Evolutionary conservation across 129 eudicot species (phyloP), one percentile per base, ranked within the genome.

Genomic region (Logfia minima): DNA sequence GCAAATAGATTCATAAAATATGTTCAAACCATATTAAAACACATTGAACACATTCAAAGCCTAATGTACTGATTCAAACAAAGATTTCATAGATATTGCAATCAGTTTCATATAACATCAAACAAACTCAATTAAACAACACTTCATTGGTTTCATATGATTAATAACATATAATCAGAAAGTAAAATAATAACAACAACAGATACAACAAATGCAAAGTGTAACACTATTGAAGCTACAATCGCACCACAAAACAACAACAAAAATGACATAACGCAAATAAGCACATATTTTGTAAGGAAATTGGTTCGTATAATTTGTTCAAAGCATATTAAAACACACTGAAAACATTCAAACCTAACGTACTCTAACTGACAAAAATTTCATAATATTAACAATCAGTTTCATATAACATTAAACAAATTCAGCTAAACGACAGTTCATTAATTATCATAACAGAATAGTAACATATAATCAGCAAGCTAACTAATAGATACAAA

Each of bases 301-400:
- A n/a, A 37, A 62, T 48, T 14, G 55, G 14, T 48, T 48, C 6
- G 55, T 13, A 14, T 48, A 48, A 48, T 11, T 14, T 6, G 9
- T 52, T 71, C 17, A 29, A 48, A 13, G 8, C 52, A 65, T 63
- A 77, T 29, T 48, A 24, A 63, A 72, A n/a, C 78, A 24, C 68
- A 72, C 52, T 51, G 51, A 72, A 79, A 51, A 66, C 26, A 3
- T 37, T 80, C 68, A 53, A 67, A 65, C 66, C 72, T 71, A 79
- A 13, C 71, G 26, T 19, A 58, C 14, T 29, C 5, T 32, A 65
- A 65, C 4, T 29, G 7, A 2, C 31, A 31, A 65, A 10, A 65
- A 2, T 32, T 17, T 65, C 70, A 18, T 18, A 31, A 65, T 18
- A 26, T 32, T 22, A 26, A 17, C 53, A 48, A 66, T 41, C 79